Conservation (phyloP, 176 grass and related monocot species). For the Triticum urartu region DNA sequence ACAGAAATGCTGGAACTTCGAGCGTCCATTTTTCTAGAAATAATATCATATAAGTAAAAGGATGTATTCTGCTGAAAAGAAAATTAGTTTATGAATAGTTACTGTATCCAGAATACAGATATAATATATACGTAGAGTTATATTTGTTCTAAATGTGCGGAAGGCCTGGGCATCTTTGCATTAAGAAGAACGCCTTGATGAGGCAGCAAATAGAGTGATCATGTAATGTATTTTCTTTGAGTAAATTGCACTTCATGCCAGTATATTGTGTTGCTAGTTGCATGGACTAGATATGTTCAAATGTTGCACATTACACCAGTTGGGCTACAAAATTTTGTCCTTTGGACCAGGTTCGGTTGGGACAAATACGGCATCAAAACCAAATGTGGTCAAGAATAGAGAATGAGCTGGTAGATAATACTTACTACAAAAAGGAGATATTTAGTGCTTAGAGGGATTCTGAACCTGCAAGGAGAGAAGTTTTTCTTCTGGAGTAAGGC, state of each 20-base stretch:
- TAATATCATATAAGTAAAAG: neutral
- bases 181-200: neutral
- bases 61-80: neutral
- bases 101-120: neutral
- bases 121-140: neutral
- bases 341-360: neutral
- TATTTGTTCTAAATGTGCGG: neutral
- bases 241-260: neutral
- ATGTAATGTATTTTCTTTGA: neutral
- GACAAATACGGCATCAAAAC: too few species aligned
- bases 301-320: neutral
- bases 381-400: neutral
- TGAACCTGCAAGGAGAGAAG: conserved; percentile 41
- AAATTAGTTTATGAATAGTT: neutral
- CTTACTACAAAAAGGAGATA: neutral
- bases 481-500: conserved; percentile 53
- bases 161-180: neutral
- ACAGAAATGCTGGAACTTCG: neutral
- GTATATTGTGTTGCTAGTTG: neutral
- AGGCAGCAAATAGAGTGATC: neutral
- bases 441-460: neutral
- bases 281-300: neutral
- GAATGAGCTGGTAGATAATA: neutral
- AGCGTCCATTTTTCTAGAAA: neutral
- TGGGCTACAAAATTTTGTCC: too few species aligned